phyloP scores from a whole-genome alignment of 225 moss, liverwort and hornwort species.

The Bryum argenteum region DNA sequence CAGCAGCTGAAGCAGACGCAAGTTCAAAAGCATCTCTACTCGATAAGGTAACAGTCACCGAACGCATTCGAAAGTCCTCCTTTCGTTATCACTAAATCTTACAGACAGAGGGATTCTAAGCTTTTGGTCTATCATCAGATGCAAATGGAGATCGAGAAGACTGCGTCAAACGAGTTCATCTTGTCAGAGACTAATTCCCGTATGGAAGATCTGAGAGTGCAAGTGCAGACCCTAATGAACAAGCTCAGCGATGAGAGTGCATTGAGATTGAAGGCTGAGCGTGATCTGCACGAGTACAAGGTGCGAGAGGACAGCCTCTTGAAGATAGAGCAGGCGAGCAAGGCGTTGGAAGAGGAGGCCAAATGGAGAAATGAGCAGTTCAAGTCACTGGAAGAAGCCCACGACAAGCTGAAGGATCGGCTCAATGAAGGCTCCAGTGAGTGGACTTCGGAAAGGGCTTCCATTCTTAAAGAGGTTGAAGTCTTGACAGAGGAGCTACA shows the following conservation, averaged over 20 bases:
- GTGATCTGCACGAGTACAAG: constrained; percentile 56
- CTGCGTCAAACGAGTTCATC: constrained; percentile 28
- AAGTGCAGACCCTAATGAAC: constrained; percentile 47
- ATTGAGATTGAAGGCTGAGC: constrained; percentile 53
- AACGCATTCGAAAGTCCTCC: too few species aligned
- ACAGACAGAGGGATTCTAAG: too few species aligned
- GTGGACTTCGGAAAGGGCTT: constrained; percentile 60
- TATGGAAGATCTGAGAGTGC: constrained; percentile 36
- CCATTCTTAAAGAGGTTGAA: constrained; percentile 65
- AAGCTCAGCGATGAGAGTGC: constrained; percentile 54
- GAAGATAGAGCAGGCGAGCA: constrained; percentile 61
- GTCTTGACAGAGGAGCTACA: constrained; percentile 56
- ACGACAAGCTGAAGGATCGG: constrained; percentile 56
- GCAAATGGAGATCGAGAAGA: constrained; percentile 58
- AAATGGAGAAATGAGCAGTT: constrained; percentile 95
- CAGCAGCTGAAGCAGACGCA: constrained; percentile 59
- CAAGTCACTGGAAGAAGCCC: constrained; percentile 75
- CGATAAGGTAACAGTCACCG: constrained; percentile 30
- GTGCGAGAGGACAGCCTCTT: constrained; percentile 57
- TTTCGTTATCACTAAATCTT: too few species aligned
- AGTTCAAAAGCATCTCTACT: constrained; percentile 47
- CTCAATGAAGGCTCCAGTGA: constrained; percentile 50
- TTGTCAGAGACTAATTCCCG: constrained; percentile 38
- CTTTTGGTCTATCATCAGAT: constrained; percentile 22
- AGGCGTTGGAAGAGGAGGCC: constrained; percentile 57